A percentile compares a stretch with the other conserved stretches of the same genome.
Evolutionary conservation across 257 asterid genomes (phyloP).

Genomic region (Solanum virginianum): DNA sequence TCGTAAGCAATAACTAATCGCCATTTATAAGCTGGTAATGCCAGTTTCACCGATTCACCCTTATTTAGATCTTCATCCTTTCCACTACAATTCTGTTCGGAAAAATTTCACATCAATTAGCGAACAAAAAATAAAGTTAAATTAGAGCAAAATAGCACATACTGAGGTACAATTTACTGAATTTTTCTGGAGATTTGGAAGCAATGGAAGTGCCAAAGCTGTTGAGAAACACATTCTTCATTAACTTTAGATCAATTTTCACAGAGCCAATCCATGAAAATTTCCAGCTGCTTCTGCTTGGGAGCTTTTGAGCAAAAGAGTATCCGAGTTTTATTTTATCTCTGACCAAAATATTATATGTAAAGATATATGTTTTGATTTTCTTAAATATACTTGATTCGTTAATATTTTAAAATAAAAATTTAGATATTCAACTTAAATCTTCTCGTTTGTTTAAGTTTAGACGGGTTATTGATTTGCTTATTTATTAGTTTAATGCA

Average conservation of each 20-base stretch:
- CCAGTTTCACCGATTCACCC: background rate
- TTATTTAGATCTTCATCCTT: slow-evolving; percentile 13
- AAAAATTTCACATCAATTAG: background rate
- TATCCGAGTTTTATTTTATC: background rate
- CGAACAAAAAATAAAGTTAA: background rate
- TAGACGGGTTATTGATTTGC: too few relatives aligned
- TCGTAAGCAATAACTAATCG: slow-evolving; percentile 76
- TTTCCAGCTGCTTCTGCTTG: background rate
- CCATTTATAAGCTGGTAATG: slow-evolving; percentile 48
- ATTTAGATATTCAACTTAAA: too few relatives aligned
- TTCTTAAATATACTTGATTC: too few relatives aligned
- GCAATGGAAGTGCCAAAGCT: slow-evolving; percentile 2
- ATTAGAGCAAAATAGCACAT: background rate
- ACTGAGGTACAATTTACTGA: background rate
- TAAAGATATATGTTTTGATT: too few relatives aligned
- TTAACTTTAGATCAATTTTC: background rate
- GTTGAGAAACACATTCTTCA: background rate
- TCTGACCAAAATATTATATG: too few relatives aligned
- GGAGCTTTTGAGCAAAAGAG: background rate
- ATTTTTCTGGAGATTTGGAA: background rate
- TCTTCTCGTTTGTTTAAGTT: too few relatives aligned
- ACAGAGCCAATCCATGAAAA: background rate
- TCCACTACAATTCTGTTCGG: slow-evolving; percentile 19
- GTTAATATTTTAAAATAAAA: too few relatives aligned
- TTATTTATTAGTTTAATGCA: too few relatives aligned